Evolutionary conservation across 2,329 filamentous ascomycete species (phyloP), one percentile per base, ranked within the genome.

Genomic region (Purpureocillium lavendulum): DNA sequence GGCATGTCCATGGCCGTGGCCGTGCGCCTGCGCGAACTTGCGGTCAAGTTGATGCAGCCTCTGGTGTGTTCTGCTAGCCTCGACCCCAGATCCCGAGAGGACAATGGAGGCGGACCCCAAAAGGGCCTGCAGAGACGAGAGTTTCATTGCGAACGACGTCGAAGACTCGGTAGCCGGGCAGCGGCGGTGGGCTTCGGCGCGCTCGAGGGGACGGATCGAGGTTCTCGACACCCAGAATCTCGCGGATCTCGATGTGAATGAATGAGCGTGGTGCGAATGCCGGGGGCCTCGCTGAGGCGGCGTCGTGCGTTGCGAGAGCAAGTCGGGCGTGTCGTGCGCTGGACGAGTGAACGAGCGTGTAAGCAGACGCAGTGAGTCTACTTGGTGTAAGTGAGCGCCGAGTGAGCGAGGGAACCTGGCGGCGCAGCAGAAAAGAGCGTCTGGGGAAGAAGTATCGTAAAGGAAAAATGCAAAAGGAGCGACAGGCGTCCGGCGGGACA

Each of bases 81-180:
- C 56, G 38, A 62, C 55, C 34, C 58, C 58, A 26, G 67, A 61
- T 29, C 61, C 56, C 17, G 64, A 63, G 45, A 75, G 54, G 32
- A 78, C 53, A 18, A 73, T 49, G 33, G 70, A 53, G 43, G 67
- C 71, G 51, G 69, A 66, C 55, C 66, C 66, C 43, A 77, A 47
- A 53, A 66, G 66, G 55, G 67, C 61, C 47, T 71, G 65, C 44
- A 75, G 46, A 42, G 67, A 64, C 41, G 66, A 62, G 56, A 71
- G 53, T 62, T 70, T 79, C 76, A 80, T 80, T 9, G 24, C 15
- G 29, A 29, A 15, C 6, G 13, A 30, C n/a, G 41, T 32, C n/a
- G 30, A n/a, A n/a, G n/a, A 15, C 3, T 26, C 21, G 21, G 5
- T 10, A 6, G 21, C 21, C 21, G 21, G 21, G 21, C 21, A 10